These are phyloP conservation scores for Populus nigra DNA, from an alignment of 345 rosid species.

Conservation along the genomic window DNA sequence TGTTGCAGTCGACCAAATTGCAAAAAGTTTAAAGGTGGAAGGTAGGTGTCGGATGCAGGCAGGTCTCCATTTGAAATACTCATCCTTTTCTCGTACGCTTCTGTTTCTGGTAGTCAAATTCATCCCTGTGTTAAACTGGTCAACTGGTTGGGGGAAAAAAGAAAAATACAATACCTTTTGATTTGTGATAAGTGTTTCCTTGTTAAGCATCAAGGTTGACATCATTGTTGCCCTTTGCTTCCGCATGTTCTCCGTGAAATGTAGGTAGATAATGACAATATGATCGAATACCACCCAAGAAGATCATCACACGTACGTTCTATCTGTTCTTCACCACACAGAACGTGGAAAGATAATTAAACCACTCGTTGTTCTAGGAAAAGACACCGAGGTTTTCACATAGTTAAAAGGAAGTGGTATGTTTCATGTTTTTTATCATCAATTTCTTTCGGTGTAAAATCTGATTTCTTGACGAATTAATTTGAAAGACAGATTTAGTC, in stretches of 20 bases:
- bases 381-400: no score
- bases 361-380: no score
- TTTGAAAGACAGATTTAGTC: no score
- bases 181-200: neutral
- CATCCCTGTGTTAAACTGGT: neutral
- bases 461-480: no score
- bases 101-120: neutral
- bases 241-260: neutral
- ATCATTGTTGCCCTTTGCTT: neutral
- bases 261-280: neutral
- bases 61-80: neutral
- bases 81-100: neutral
- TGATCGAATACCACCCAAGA: neutral
- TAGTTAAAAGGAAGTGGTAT: no score
- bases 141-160: neutral
- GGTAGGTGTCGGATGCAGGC: neutral
- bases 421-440: no score
- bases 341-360: no score
- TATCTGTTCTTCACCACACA: neutral
- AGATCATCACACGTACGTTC: neutral
- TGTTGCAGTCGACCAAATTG: neutral
- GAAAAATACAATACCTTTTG: neutral
- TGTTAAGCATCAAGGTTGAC: neutral
- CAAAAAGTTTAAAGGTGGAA: neutral
- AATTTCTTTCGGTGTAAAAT: no score